Evolutionary conservation across 148 eudicot species (phyloP).

Genomic region (Hydrangea macrophylla): DNA sequence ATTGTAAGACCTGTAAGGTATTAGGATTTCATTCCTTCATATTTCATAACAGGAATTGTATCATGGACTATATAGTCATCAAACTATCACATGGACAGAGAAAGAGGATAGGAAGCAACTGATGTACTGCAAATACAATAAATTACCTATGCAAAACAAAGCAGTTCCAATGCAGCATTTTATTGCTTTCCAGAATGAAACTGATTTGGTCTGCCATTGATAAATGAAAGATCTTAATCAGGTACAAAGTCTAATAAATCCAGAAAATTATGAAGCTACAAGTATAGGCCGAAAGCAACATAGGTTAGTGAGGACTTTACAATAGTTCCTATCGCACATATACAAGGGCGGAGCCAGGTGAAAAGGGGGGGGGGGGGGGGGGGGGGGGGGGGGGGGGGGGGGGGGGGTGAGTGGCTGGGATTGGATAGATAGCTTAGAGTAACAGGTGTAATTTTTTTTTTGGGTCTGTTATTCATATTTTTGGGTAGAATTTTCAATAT

Average conservation of each 20-base stretch:
- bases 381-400: no score
- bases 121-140: neutral
- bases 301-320: no score
- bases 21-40: neutral
- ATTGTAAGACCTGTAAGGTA: slow-evolving; percentile 55
- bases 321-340: no score
- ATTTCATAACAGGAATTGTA: slow-evolving; percentile 5
- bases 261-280: neutral
- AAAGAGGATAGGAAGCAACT: neutral
- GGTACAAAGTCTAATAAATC: slow-evolving; percentile 1
- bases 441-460: no score
- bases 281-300: no score
- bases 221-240: slow-evolving; percentile 6
- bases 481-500: no score
- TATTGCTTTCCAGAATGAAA: slow-evolving; percentile 68
- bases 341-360: no score
- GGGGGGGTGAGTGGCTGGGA: no score
- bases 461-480: no score
- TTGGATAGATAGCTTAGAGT: no score
- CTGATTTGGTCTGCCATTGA: slow-evolving; percentile 65
- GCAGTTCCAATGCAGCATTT: slow-evolving; percentile 52
- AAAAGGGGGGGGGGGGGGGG: no score
- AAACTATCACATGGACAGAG: neutral
- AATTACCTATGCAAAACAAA: slow-evolving; percentile 58
- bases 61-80: neutral